phyloP scores from a whole-genome alignment of 345 rosid genomes.

The Eucalyptus virginea region DNA sequence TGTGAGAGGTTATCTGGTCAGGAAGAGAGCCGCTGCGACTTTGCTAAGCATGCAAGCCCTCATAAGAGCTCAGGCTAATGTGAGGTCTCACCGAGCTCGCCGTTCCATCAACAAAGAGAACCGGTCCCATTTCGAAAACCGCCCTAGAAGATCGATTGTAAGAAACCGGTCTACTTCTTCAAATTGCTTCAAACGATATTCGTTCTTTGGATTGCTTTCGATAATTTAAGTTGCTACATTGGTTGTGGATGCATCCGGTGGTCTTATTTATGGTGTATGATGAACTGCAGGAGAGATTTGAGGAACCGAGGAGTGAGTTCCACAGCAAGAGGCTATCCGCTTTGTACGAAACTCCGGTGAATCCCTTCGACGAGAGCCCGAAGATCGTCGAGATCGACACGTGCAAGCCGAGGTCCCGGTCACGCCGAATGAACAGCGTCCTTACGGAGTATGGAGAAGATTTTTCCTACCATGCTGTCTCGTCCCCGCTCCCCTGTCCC shows the following conservation, averaged over 20 bases:
- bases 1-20: constrained; percentile 67
- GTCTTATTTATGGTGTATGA: background rate
- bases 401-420: constrained; percentile 36
- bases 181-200: background rate
- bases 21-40: constrained; percentile 57
- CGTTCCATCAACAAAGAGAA: constrained; percentile 31
- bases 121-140: constrained; percentile 6
- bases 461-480: constrained; percentile 10
- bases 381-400: constrained; percentile 58
- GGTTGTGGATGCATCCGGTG: background rate
- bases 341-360: constrained; percentile 2
- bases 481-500: constrained; percentile 23
- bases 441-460: constrained; percentile 35
- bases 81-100: constrained; percentile 28
- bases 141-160: constrained; percentile 31
- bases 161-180: background rate
- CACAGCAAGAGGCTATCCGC: constrained; percentile 26
- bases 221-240: background rate
- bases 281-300: constrained; percentile 21
- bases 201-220: background rate
- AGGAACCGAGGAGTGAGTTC: constrained; percentile 23
- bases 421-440: constrained; percentile 19
- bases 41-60: constrained; percentile 61
- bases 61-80: constrained; percentile 49
- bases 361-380: constrained; percentile 26